Conservation (phyloP, 345 rosid species). For the Schrenkiella parvula region DNA sequence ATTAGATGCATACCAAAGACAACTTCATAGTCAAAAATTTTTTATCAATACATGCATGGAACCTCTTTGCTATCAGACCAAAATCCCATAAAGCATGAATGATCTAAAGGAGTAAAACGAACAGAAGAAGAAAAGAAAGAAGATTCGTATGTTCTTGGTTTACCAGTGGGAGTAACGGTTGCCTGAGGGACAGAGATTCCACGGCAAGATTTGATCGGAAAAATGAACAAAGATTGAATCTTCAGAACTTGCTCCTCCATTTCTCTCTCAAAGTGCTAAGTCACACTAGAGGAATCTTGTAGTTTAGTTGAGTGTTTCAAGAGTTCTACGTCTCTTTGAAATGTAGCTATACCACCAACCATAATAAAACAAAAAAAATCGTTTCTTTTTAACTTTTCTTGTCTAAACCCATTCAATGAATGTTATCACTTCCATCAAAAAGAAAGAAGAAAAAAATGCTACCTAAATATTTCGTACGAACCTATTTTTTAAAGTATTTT, state of each 20-base stretch:
- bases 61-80: not conserved
- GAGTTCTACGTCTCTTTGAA: no score
- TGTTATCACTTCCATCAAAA: not conserved
- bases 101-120: not conserved
- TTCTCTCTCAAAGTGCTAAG: not conserved
- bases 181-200: slow-evolving; percentile 70
- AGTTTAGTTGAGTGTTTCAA: not conserved
- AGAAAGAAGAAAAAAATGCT: not conserved
- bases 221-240: slow-evolving; percentile 54
- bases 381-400: not conserved
- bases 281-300: not conserved
- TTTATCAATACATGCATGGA: no score
- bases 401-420: not conserved
- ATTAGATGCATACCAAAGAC: not conserved
- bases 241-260: slow-evolving; percentile 21
- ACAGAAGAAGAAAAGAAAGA: not conserved
- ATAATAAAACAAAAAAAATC: not conserved
- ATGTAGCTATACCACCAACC: not conserved
- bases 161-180: slow-evolving; percentile 64
- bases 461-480: not conserved
- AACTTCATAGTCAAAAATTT: not conserved
- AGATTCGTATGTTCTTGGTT: not conserved
- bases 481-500: not conserved
- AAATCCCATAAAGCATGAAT: not conserved
- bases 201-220: slow-evolving; percentile 78